Evolutionary conservation across 129 eudicot genomes (phyloP).

Genomic region (Artemisia argyi): DNA sequence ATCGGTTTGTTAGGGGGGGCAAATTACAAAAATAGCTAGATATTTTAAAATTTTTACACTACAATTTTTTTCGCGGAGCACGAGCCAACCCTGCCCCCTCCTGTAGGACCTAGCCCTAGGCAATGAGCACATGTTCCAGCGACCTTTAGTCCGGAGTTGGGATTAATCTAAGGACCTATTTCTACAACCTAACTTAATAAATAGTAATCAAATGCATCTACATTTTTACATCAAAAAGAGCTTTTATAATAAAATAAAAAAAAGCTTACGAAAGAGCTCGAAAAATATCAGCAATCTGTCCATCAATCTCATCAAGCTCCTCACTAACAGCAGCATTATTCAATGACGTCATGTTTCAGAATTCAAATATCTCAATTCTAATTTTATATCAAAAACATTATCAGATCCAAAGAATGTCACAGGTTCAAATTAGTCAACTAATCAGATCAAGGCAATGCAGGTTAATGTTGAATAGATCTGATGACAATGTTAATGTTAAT

Average conservation of each 20-base stretch:
- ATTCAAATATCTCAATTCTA: constrained; percentile 3
- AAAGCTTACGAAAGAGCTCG: constrained; percentile 87
- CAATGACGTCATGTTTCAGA: constrained; percentile 50
- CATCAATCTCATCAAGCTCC: constrained; percentile 91
- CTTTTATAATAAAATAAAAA: too few species aligned
- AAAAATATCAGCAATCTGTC: constrained; percentile 78
- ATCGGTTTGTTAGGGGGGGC: too few species aligned
- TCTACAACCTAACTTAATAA: not conserved
- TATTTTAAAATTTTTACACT: too few species aligned
- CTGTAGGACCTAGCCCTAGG: too few species aligned
- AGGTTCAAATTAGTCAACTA: not conserved
- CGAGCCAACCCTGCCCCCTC: too few species aligned
- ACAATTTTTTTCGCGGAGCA: too few species aligned
- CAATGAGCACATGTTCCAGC: too few species aligned
- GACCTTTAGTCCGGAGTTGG: too few species aligned
- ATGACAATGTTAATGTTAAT: constrained; percentile 22
- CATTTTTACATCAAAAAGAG: not conserved
- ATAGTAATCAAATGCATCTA: too few species aligned
- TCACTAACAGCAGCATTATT: constrained; percentile 63
- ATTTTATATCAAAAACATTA: constrained; percentile 18
- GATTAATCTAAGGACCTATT: too few species aligned
- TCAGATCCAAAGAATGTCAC: constrained; percentile 20
- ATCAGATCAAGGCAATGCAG: constrained; percentile 50
- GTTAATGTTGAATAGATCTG: constrained; percentile 24
- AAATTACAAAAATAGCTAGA: too few species aligned